Evolutionary conservation across 2,329 filamentous ascomycete species (phyloP).

Genomic region (Fusarium sp.): DNA sequence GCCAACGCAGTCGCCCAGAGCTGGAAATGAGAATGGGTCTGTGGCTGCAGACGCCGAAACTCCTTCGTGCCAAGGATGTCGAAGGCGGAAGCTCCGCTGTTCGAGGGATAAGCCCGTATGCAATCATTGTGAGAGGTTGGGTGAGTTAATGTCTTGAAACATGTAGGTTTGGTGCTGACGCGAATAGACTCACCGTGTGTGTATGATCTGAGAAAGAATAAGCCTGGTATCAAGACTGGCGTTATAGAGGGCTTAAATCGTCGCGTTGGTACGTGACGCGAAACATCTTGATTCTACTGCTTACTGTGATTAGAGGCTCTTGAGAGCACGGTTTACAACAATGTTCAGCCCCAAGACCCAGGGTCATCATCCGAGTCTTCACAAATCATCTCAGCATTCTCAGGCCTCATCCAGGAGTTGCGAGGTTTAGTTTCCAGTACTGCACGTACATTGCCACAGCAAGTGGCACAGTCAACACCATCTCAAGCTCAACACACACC

Average conservation of each 20-base stretch:
- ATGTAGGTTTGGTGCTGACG: background rate
- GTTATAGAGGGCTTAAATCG: constrained; percentile 33
- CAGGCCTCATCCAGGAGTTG: constrained; percentile 36
- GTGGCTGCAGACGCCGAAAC: constrained; percentile 17
- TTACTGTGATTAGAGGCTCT: constrained; percentile 28
- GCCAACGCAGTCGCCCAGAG: constrained; percentile 4
- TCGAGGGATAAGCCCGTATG: constrained; percentile 41
- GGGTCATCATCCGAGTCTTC: constrained; percentile 11
- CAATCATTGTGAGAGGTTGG: constrained; percentile 39
- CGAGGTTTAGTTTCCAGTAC: constrained; percentile 27
- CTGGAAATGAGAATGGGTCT: constrained; percentile 1
- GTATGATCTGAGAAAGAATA: constrained; percentile 36
- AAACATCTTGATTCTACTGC: background rate
- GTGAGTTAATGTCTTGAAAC: background rate
- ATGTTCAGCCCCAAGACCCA: background rate
- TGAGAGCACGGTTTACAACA: constrained; percentile 32
- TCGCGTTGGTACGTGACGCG: constrained; percentile 26
- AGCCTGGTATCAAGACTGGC: constrained; percentile 36
- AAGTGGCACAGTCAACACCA: background rate
- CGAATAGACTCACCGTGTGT: constrained; percentile 26
- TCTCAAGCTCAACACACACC: constrained; percentile 4
- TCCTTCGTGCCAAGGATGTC: constrained; percentile 43
- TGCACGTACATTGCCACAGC: background rate
- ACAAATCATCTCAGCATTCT: constrained; percentile 34
- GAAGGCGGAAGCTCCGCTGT: constrained; percentile 41